phyloP scores from a whole-genome alignment of 768 basidiomycete species.

The Boletales sp. region DNA sequence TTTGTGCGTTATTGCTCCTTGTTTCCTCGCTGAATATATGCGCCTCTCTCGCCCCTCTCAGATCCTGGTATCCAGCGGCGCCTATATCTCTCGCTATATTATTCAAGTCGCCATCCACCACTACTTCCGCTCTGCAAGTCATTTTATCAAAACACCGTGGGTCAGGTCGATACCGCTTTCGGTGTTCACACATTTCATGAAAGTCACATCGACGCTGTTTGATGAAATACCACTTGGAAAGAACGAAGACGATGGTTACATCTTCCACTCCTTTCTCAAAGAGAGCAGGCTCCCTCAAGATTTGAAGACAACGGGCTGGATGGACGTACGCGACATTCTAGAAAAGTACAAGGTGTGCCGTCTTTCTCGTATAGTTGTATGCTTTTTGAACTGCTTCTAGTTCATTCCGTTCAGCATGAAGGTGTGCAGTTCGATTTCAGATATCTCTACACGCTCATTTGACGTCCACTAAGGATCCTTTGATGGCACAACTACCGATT shows the following conservation, averaged over 20 bases:
- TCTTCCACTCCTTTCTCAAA: conserved; percentile 63
- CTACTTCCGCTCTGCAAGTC: conserved; percentile 67
- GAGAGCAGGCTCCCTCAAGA: conserved; percentile 64
- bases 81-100: conserved; percentile 75
- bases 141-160: conserved; percentile 76
- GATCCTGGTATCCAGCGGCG: conserved; percentile 74
- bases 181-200: conserved; percentile 63
- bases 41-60: conserved; percentile 26
- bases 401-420: conserved; percentile 76
- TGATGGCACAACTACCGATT: conserved; percentile 74
- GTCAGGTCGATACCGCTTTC: conserved; percentile 59
- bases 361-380: conserved; percentile 1
- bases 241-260: conserved; percentile 70
- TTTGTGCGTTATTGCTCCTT: conserved; percentile 13
- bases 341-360: conserved; percentile 61
- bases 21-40: conserved; percentile 25
- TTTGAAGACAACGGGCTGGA: conserved; percentile 57
- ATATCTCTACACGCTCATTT: conserved; percentile 4
- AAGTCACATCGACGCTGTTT: conserved; percentile 52
- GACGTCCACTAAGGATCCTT: conserved; percentile 52
- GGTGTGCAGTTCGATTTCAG: conserved; percentile 34
- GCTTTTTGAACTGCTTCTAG: conserved; percentile 34
- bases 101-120: conserved; percentile 77
- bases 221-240: conserved; percentile 67
- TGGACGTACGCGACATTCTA: conserved; percentile 60